phyloP scores from a whole-genome alignment of 106 monocot genomes.

The Platanthera guangdongensis region DNA sequence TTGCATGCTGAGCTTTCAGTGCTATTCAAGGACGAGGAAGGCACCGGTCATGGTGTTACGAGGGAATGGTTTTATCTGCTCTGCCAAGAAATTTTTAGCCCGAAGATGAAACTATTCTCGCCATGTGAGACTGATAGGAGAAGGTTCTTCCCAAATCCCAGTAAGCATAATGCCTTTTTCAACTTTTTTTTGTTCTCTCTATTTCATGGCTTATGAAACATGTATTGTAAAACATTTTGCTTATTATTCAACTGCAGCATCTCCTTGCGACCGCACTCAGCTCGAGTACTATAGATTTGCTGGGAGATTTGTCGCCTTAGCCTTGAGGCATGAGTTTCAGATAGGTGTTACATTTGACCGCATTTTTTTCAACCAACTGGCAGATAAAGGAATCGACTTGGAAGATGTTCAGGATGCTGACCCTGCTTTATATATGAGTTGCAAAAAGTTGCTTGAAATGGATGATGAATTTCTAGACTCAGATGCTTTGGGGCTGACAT shows the following conservation, averaged over 20 bases:
- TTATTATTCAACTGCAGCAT: too few species aligned
- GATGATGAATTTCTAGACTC: slow-evolving; percentile 52
- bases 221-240: too few species aligned
- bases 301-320: too few species aligned
- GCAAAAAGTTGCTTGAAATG: slow-evolving; percentile 67
- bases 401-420: slow-evolving; percentile 68
- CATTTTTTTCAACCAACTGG: too few species aligned
- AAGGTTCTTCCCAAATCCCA: slow-evolving; percentile 74
- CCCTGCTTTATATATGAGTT: slow-evolving; percentile 52
- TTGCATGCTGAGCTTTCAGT: slow-evolving; percentile 62
- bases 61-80: slow-evolving; percentile 86
- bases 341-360: too few species aligned
- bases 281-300: too few species aligned
- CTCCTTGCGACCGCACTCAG: too few species aligned
- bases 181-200: too few species aligned
- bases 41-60: slow-evolving; percentile 79
- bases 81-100: slow-evolving; percentile 56
- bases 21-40: slow-evolving; percentile 88
- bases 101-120: slow-evolving; percentile 56
- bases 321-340: too few species aligned
- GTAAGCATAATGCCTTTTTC: slow-evolving; percentile 18
- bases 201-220: too few species aligned
- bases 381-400: slow-evolving; percentile 1
- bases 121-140: slow-evolving; percentile 44
- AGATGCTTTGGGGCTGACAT: slow-evolving; percentile 57